phyloP scores from a whole-genome alignment of 352 stramenopile species.

The Blastocystis sp. region DNA sequence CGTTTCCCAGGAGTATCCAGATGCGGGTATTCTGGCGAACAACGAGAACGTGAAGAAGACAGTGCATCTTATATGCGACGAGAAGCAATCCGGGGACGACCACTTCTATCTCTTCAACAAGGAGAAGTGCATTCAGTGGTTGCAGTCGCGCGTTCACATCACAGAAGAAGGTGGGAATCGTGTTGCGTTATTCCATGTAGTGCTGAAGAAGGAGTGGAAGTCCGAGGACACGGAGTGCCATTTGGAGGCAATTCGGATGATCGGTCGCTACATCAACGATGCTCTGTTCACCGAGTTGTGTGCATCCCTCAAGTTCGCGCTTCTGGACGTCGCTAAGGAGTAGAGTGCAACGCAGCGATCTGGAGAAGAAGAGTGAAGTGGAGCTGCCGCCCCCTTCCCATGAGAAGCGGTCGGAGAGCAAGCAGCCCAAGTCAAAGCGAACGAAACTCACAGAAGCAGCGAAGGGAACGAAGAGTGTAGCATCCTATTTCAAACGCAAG shows the following conservation, averaged over 20 bases:
- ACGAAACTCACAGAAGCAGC: not conserved
- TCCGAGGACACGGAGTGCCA: not conserved
- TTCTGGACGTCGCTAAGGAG: too few relatives aligned
- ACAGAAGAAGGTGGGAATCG: not conserved
- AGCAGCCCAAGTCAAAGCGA: not conserved
- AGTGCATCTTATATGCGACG: slow-evolving; percentile 31
- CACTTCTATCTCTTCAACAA: slow-evolving; percentile 34
- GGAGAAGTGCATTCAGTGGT: slow-evolving; percentile 17
- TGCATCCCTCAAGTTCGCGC: not conserved
- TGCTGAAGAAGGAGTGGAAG: not conserved
- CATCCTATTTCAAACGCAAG: slow-evolving; percentile 7
- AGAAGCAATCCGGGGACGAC: slow-evolving; percentile 3
- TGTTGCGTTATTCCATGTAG: too few relatives aligned
- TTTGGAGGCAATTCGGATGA: slow-evolving; percentile 8
- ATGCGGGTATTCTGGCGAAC: not conserved
- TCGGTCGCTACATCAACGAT: not conserved
- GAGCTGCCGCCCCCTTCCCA: too few relatives aligned
- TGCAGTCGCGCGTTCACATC: not conserved
- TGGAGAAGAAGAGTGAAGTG: not conserved
- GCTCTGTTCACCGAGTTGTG: not conserved
- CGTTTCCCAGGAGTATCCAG: not conserved
- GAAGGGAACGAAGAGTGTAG: not conserved
- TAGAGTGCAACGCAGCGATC: not conserved
- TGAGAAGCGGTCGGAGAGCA: not conserved
- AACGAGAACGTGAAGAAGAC: not conserved